Conservation (phyloP, 2,329 filamentous ascomycete genomes). For the Aureobasidium vineae region DNA sequence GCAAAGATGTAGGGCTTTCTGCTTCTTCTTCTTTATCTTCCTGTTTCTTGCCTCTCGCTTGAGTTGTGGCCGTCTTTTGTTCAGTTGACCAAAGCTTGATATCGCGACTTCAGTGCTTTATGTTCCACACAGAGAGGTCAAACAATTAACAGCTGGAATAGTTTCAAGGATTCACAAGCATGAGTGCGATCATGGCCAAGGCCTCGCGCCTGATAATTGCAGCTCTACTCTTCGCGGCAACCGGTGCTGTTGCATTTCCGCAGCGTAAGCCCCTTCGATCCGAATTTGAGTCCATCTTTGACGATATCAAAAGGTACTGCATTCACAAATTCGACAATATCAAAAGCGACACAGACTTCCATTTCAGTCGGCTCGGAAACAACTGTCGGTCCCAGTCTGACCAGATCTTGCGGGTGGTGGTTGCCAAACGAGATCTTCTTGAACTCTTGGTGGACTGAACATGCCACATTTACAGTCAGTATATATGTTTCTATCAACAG, state of each 20-base stretch:
- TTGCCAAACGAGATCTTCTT: conserved; percentile 9
- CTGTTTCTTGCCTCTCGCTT: background rate
- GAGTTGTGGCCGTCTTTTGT: background rate
- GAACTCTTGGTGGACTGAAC: conserved; percentile 14
- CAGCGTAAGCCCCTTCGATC: background rate
- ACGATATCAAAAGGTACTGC: background rate
- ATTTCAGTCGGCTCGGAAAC: background rate
- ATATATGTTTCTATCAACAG: no score
- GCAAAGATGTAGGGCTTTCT: background rate
- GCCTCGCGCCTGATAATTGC: background rate
- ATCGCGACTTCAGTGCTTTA: background rate
- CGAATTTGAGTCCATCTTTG: background rate
- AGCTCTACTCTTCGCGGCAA: background rate
- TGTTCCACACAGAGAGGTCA: no score
- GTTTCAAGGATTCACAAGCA: no score
- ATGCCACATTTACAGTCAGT: conserved; percentile 11
- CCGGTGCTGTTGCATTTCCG: background rate
- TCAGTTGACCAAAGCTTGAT: background rate
- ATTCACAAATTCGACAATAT: background rate
- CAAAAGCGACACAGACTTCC: background rate
- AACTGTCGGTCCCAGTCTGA: background rate
- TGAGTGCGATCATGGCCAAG: background rate
- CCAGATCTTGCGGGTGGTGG: conserved; percentile 2
- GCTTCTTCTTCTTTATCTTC: background rate
- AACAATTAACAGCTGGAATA: background rate